Evolutionary conservation across 129 eudicot species (phyloP).

Genomic region (Scalesia atractyloides): DNA sequence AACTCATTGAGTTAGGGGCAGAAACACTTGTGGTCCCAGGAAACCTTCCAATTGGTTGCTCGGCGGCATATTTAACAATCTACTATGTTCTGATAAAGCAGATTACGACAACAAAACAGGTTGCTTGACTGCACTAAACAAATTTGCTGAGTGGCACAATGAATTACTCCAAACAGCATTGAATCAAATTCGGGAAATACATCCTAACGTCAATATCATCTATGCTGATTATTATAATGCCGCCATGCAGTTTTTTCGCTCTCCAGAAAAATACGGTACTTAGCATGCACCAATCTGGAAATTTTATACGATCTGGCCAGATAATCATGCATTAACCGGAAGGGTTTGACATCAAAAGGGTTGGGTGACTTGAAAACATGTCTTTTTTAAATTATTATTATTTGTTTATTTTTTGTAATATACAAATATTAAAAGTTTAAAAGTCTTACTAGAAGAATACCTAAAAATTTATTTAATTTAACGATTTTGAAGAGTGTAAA

Average conservation of each 20-base stretch:
- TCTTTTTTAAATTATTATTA: too few relatives aligned
- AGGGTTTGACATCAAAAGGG: not conserved
- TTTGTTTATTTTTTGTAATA: too few relatives aligned
- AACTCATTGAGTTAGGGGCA: constrained; percentile 57
- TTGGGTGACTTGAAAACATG: too few relatives aligned
- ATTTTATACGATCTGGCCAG: constrained; percentile 4
- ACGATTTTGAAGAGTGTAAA: too few relatives aligned
- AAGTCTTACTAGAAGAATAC: too few relatives aligned
- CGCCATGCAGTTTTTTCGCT: constrained; percentile 44
- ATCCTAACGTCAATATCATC: constrained; percentile 48
- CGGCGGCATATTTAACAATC: constrained; percentile 41
- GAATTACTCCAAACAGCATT: constrained; percentile 39
- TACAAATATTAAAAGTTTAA: too few relatives aligned
- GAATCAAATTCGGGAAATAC: constrained; percentile 35
- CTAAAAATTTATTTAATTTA: too few relatives aligned
- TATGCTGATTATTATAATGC: constrained; percentile 64
- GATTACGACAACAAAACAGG: constrained; percentile 54
- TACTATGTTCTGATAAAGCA: constrained; percentile 27
- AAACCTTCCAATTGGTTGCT: constrained; percentile 69
- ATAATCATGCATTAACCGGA: constrained; percentile 21
- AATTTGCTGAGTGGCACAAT: constrained; percentile 50
- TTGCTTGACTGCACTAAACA: constrained; percentile 47
- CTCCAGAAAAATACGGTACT: constrained; percentile 55
- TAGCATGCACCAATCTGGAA: not conserved
- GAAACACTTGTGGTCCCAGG: constrained; percentile 58